Conservation (phyloP, 2,329 filamentous ascomycete species). For the Clonostachys chloroleuca region DNA sequence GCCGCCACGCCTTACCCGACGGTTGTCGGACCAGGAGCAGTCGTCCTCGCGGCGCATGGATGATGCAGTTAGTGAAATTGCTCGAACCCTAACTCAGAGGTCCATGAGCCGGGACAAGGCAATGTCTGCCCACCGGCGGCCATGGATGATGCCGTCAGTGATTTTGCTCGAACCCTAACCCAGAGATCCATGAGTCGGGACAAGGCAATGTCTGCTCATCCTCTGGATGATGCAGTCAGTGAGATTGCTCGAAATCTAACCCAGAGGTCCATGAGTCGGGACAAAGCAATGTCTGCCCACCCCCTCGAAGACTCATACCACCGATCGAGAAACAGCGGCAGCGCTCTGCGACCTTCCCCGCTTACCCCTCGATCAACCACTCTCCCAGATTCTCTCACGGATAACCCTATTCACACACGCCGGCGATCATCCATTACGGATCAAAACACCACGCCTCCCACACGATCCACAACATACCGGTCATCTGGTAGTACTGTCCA, state of each 20-base stretch:
- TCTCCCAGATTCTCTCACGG: constrained; percentile 35
- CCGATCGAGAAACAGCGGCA: constrained; percentile 25
- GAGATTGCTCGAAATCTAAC: too few species aligned
- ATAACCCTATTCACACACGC: constrained; percentile 18
- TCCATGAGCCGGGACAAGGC: background rate
- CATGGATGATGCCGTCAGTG: constrained; percentile 1
- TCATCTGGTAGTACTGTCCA: constrained; percentile 10
- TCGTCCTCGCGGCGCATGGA: constrained; percentile 34
- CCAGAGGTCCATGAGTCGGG: background rate
- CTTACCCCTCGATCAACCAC: constrained; percentile 6
- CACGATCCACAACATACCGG: constrained; percentile 40
- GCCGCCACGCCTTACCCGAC: constrained; percentile 44
- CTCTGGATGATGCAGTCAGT: too few species aligned
- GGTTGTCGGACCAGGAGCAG: constrained; percentile 53
- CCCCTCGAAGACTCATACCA: constrained; percentile 26
- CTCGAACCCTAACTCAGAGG: background rate
- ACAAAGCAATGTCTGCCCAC: constrained; percentile 31
- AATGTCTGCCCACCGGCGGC: too few species aligned
- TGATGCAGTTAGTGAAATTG: constrained; percentile 30
- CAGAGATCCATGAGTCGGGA: background rate
- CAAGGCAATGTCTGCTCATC: background rate
- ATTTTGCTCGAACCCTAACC: too few species aligned
- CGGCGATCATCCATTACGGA: constrained; percentile 44
- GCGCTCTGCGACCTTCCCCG: constrained; percentile 2
- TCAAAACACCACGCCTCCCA: constrained; percentile 27